Evolutionary conservation across 306 rosid species (phyloP).

Genomic region (Vigna angularis): DNA sequence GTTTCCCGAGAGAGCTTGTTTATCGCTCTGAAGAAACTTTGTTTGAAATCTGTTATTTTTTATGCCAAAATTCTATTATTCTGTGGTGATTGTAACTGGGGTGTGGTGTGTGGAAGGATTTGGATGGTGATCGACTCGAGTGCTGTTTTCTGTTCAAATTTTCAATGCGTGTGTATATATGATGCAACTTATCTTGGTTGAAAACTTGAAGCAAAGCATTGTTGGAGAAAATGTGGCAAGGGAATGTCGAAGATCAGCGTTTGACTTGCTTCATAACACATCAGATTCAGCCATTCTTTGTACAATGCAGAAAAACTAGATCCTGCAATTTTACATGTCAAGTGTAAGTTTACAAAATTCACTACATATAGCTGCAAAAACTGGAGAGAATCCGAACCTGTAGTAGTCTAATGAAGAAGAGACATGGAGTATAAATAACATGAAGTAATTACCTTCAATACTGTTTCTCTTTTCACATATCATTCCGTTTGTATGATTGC

Average conservation of each 20-base stretch:
- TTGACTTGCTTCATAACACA: neutral
- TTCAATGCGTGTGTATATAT: neutral
- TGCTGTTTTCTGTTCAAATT: conserved; percentile 4
- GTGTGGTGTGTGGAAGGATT: conserved; percentile 3
- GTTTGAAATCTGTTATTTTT: conserved; percentile 8
- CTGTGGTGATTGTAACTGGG: neutral
- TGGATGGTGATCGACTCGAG: neutral
- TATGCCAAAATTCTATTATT: conserved; percentile 2
- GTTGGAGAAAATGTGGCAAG: neutral
- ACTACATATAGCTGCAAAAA: neutral
- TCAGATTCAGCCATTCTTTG: neutral
- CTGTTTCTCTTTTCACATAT: neutral
- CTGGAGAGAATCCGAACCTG: neutral
- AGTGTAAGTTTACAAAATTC: neutral
- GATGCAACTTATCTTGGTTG: conserved; percentile 4
- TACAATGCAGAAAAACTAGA: neutral
- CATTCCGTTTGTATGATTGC: neutral
- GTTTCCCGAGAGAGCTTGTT: conserved; percentile 18
- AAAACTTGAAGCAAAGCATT: neutral
- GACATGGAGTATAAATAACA: neutral
- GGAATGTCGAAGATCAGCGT: neutral
- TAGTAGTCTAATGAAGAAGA: neutral
- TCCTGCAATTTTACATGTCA: neutral
- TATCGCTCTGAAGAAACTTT: conserved; percentile 21
- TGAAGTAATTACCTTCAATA: neutral